Conservation (phyloP, 2,329 filamentous ascomycete genomes). For the Trichophyton simii region DNA sequence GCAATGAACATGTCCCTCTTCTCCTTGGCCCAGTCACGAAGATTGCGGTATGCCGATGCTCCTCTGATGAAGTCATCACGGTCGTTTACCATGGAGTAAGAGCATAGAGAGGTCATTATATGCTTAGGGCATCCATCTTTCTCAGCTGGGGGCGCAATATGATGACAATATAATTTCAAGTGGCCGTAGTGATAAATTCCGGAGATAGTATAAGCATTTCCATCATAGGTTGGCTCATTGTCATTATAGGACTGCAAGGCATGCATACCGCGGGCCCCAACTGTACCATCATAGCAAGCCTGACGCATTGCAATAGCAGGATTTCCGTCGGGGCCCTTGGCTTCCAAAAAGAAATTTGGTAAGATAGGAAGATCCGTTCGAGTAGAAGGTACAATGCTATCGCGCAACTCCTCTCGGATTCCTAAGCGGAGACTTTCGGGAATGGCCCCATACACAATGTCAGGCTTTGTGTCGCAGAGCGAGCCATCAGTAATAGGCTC, state of each 20-base stretch:
- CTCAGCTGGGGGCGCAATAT: neutral
- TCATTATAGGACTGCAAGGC: slow-evolving; percentile 26
- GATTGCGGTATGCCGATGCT: slow-evolving; percentile 30
- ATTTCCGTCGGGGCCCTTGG: slow-evolving; percentile 26
- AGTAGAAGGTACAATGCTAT: slow-evolving; percentile 21
- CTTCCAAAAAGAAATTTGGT: slow-evolving; percentile 35
- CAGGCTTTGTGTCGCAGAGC: slow-evolving; percentile 17
- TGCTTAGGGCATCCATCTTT: slow-evolving; percentile 4
- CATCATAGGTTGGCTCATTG: slow-evolving; percentile 26
- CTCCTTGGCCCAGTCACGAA: slow-evolving; percentile 25
- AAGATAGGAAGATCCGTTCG: slow-evolving; percentile 20
- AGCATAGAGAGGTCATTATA: slow-evolving; percentile 13
- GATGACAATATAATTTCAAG: slow-evolving; percentile 8
- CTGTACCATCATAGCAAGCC: slow-evolving; percentile 29
- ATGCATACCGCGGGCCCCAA: slow-evolving; percentile 29
- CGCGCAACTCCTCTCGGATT: slow-evolving; percentile 16
- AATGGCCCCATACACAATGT: slow-evolving; percentile 22
- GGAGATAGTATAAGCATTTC: slow-evolving; percentile 29
- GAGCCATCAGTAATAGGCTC: slow-evolving; percentile 26
- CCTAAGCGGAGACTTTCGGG: slow-evolving; percentile 19
- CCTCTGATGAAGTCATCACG: slow-evolving; percentile 25
- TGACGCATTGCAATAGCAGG: slow-evolving; percentile 23
- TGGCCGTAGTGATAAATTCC: slow-evolving; percentile 11
- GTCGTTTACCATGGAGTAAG: slow-evolving; percentile 19
- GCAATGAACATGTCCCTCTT: slow-evolving; percentile 21